phyloP scores from a whole-genome alignment of 2,329 filamentous ascomycete species.

The Stromatinia cepivora region DNA sequence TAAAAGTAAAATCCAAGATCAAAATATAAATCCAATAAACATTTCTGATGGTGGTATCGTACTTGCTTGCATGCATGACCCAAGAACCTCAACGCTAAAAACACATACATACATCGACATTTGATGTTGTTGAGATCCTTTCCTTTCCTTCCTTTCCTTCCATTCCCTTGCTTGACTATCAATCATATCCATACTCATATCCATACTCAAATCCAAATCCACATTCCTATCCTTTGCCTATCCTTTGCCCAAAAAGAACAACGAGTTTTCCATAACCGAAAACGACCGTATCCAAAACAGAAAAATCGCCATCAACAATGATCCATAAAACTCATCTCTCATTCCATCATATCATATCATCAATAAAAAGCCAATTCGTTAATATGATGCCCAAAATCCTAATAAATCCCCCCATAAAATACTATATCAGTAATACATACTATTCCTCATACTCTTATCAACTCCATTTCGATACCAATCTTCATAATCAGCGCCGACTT shows the following conservation, averaged over 20 bases:
- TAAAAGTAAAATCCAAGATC: neutral
- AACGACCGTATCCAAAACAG: slow-evolving; percentile 10
- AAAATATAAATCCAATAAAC: neutral
- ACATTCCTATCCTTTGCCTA: neutral
- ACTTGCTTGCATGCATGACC: neutral
- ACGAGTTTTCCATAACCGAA: neutral
- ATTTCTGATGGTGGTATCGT: slow-evolving; percentile 16
- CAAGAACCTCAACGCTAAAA: slow-evolving; percentile 3
- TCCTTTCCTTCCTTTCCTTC: neutral
- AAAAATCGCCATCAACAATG: neutral
- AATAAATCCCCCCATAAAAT: neutral
- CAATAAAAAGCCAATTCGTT: neutral
- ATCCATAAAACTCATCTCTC: slow-evolving; percentile 11
- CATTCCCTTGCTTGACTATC: neutral
- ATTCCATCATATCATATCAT: neutral
- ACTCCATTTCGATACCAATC: slow-evolving; percentile 25
- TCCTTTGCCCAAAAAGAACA: neutral
- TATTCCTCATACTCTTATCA: slow-evolving; percentile 13
- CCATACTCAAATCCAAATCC: neutral
- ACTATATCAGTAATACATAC: slow-evolving; percentile 19
- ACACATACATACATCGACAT: slow-evolving; percentile 5
- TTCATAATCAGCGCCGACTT: slow-evolving; percentile 16
- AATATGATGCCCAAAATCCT: neutral
- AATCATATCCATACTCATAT: neutral
- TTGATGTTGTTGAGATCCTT: neutral